Conservation (phyloP, 164 flowering plant species). For the Vitis cinerea region DNA sequence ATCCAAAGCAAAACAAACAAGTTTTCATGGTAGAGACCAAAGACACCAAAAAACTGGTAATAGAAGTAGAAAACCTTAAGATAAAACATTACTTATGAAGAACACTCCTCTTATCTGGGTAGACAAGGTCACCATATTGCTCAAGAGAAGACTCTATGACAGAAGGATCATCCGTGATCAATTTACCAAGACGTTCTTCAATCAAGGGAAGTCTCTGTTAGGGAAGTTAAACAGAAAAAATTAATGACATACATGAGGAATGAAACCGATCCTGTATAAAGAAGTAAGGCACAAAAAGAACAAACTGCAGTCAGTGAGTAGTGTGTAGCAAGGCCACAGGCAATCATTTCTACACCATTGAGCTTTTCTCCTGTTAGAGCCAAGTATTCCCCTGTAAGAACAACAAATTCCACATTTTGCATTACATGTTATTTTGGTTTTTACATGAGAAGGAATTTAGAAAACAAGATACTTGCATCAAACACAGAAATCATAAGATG, state of each 20-base stretch:
- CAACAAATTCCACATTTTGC: not conserved
- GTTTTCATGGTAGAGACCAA: not conserved
- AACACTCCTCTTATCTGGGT: constrained; percentile 64
- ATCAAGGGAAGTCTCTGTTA: constrained; percentile 67
- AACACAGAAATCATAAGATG: not conserved
- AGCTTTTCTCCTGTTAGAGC: constrained; percentile 92
- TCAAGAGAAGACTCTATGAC: constrained; percentile 66
- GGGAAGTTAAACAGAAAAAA: constrained; percentile 8
- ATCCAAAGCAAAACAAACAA: too few relatives aligned
- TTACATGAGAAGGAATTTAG: too few relatives aligned
- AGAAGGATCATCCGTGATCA: constrained; percentile 78
- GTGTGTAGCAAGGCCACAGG: constrained; percentile 91
- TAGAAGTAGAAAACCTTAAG: not conserved
- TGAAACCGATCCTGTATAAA: not conserved
- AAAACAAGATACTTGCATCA: too few relatives aligned
- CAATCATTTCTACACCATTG: constrained; percentile 92
- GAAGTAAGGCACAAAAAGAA: constrained; percentile 7
- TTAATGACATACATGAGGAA: not conserved
- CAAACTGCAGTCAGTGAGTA: constrained; percentile 66
- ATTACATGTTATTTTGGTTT: not conserved
- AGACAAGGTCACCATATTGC: constrained; percentile 76
- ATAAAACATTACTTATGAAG: constrained; percentile 53
- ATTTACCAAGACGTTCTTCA: constrained; percentile 75
- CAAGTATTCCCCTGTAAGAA: constrained; percentile 80
- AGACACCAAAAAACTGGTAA: not conserved